These are phyloP conservation scores for Candida railenensis DNA, from an alignment of 805 yeast genomes.

Conservation along the genomic window DNA sequence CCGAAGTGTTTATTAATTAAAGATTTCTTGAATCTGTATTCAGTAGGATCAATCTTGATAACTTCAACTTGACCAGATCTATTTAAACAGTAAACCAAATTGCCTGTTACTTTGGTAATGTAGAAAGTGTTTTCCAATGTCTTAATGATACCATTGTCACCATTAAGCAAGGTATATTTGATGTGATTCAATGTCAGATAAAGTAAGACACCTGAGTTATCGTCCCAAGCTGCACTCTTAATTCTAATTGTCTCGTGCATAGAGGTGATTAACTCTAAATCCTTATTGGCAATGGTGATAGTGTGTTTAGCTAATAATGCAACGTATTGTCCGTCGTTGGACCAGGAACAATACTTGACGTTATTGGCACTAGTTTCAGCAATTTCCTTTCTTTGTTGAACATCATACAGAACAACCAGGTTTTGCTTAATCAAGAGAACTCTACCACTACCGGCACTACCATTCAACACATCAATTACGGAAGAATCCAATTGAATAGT, in stretches of 20 bases:
- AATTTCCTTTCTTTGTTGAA: constrained; percentile 83
- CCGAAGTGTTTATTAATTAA: constrained; percentile 84
- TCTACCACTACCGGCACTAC: constrained; percentile 68
- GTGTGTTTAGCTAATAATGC: constrained; percentile 92
- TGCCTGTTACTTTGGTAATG: constrained; percentile 68
- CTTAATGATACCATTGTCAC: constrained; percentile 92
- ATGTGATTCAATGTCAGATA: constrained; percentile 95
- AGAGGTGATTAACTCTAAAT: constrained; percentile 72
- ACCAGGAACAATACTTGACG: constrained; percentile 89
- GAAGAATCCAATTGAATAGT: constrained; percentile 66
- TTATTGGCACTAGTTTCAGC: constrained; percentile 68
- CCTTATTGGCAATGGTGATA: constrained; percentile 80
- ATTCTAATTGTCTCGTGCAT: constrained; percentile 96
- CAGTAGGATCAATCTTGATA: constrained; percentile 88
- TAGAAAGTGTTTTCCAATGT: constrained; percentile 88
- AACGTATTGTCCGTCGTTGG: constrained; percentile 79
- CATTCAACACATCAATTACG: constrained; percentile 70
- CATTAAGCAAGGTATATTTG: constrained; percentile 88
- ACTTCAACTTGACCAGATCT: constrained; percentile 84
- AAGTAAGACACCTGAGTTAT: constrained; percentile 73
- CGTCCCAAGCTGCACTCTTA: constrained; percentile 98
- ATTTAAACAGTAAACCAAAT: constrained; percentile 74
- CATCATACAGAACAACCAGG: constrained; percentile 80
- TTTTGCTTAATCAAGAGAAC: constrained; percentile 71
- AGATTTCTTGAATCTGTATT: constrained; percentile 93